Conservation (phyloP, 2,329 filamentous ascomycete species). For the Elsinoe perseae region DNA sequence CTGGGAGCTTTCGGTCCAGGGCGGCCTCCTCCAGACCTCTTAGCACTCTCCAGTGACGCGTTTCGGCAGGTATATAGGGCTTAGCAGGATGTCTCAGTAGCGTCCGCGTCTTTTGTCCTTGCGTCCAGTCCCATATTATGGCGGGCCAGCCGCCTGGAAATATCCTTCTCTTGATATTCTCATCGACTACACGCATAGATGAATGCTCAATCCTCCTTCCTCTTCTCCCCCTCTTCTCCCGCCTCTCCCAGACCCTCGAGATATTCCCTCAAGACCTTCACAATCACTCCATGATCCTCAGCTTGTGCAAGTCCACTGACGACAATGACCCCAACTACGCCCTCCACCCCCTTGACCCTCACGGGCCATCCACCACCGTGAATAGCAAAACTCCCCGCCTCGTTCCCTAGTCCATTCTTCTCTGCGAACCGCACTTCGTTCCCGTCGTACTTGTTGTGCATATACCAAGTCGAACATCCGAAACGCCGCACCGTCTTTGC, state of each 20-base stretch:
- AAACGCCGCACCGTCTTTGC: conserved; percentile 63
- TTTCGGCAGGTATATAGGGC: too few species aligned
- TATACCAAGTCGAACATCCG: conserved; percentile 61
- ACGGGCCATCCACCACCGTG: conserved; percentile 72
- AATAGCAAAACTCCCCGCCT: conserved; percentile 59
- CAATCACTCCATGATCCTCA: conserved; percentile 68
- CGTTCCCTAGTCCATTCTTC: conserved; percentile 54
- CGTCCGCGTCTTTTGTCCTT: too few species aligned
- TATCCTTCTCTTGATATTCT: not conserved
- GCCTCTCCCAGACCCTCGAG: conserved; percentile 26
- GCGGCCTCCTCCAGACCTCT: too few species aligned
- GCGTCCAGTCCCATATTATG: not conserved
- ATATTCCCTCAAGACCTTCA: conserved; percentile 57
- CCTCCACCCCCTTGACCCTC: conserved; percentile 64
- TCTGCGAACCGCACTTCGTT: conserved; percentile 58
- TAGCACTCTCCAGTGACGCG: too few species aligned
- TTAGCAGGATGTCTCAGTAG: too few species aligned
- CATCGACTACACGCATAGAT: too few species aligned
- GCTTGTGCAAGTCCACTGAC: conserved; percentile 69
- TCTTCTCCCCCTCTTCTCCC: conserved; percentile 29
- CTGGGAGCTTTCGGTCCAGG: too few species aligned
- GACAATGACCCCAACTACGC: conserved; percentile 65
- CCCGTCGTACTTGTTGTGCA: conserved; percentile 58
- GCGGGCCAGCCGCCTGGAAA: not conserved
- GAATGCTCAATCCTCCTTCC: conserved; percentile 30